Percentiles rank a stretch among this genome's conserved stretches.
Conservation (phyloP, 73 alveolate genomes). For the Paramecium caudatum region DNA sequence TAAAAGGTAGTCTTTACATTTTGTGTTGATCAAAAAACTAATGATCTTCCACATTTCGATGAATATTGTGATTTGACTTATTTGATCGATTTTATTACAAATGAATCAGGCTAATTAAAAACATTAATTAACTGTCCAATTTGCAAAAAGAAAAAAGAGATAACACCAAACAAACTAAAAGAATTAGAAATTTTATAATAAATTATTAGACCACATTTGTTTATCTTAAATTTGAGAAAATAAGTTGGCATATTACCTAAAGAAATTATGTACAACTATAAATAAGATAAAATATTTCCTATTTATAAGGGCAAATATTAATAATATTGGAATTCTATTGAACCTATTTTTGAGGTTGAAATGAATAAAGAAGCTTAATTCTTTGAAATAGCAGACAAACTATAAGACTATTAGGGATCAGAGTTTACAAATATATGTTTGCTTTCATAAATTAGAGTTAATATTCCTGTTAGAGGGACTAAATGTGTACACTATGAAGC, state of each 20-base stretch:
- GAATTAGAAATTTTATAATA: background rate
- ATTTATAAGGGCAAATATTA: slow-evolving; percentile 15
- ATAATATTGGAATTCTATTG: background rate
- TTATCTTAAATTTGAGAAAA: background rate
- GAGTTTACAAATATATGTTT: slow-evolving; percentile 19
- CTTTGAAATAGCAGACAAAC: background rate
- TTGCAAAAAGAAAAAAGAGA: background rate
- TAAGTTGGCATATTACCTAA: slow-evolving; percentile 3
- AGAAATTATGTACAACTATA: background rate
- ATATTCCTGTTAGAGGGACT: slow-evolving; percentile 47
- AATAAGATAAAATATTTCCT: background rate
- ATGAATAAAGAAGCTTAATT: background rate
- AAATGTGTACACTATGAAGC: slow-evolving; percentile 31
- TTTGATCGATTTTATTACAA: background rate
- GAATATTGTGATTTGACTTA: slow-evolving; percentile 25
- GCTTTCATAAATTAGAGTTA: background rate
- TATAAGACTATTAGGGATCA: background rate
- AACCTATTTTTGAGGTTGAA: background rate
- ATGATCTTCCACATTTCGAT: slow-evolving; percentile 33
- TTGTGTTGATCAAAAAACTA: background rate
- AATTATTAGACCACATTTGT: background rate
- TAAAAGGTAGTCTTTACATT: background rate
- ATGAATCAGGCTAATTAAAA: background rate
- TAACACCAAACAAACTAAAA: background rate
- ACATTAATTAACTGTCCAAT: background rate